Percentiles rank a stretch among this genome's conserved stretches.
phyloP scores from a whole-genome alignment of 2,329 filamentous ascomycete species.

The Diplodia seriata region DNA sequence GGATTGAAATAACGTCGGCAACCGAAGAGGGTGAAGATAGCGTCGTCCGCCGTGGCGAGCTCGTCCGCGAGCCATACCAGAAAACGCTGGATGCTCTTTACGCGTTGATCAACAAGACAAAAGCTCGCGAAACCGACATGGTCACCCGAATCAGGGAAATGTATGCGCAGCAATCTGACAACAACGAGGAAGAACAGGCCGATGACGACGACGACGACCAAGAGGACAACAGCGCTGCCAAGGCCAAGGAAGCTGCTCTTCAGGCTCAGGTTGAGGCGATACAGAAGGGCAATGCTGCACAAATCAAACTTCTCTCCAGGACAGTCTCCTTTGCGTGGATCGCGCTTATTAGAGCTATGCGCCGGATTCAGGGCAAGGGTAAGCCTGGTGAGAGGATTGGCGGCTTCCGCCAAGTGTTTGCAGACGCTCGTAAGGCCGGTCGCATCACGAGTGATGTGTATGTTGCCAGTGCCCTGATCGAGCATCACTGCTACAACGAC shows the following conservation, averaged over 20 bases:
- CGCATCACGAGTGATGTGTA: conserved; percentile 94
- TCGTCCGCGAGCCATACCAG: conserved; percentile 83
- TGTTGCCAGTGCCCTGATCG: conserved; percentile 88
- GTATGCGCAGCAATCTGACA: conserved; percentile 56
- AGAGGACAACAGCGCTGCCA: conserved; percentile 50
- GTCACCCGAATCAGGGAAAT: conserved; percentile 62
- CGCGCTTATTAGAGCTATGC: conserved; percentile 89
- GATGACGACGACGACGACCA: conserved; percentile 63
- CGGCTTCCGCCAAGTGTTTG: conserved; percentile 87
- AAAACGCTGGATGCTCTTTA: conserved; percentile 87
- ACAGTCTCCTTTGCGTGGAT: conserved; percentile 96
- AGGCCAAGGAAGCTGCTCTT: conserved; percentile 61
- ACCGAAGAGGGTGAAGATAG: conserved; percentile 78
- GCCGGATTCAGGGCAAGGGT: conserved; percentile 85
- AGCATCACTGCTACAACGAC: conserved; percentile 96
- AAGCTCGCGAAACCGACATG: conserved; percentile 69
- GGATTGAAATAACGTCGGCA: conserved; percentile 79
- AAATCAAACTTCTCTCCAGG: conserved; percentile 77
- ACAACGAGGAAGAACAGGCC: conserved; percentile 48
- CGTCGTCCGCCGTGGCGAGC: conserved; percentile 68
- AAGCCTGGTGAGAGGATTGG: conserved; percentile 64
- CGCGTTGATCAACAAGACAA: conserved; percentile 75
- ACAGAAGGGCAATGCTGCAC: conserved; percentile 71
- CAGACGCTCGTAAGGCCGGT: conserved; percentile 84
- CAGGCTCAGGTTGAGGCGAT: conserved; percentile 63